A percentile compares a stretch with the other conserved stretches of the same genome.
phyloP scores from a whole-genome alignment of 164 flowering plant species.

The Houttuynia cordata region DNA sequence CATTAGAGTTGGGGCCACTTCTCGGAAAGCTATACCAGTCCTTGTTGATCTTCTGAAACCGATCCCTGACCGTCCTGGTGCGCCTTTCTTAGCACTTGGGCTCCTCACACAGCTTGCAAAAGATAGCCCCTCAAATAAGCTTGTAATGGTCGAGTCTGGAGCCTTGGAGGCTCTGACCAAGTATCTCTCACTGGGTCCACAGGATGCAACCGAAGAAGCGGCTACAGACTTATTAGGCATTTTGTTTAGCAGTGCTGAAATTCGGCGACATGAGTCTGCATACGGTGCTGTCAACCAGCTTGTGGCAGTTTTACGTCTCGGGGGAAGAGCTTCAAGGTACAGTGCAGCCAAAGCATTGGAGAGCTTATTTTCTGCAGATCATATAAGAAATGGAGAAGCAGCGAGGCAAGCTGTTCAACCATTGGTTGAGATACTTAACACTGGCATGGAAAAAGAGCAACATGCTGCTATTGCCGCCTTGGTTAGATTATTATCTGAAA shows the following conservation, averaged over 20 bases:
- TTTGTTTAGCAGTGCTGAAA: slow-evolving; percentile 76
- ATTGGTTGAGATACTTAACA: slow-evolving; percentile 85
- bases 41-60: slow-evolving; percentile 96
- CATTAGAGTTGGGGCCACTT: slow-evolving; percentile 87
- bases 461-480: slow-evolving; percentile 90
- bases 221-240: slow-evolving; percentile 85
- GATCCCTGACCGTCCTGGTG: slow-evolving; percentile 97
- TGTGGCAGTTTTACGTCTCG: slow-evolving; percentile 87
- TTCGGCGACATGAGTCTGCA: slow-evolving; percentile 85
- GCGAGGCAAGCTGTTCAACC: slow-evolving; percentile 93
- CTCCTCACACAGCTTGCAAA: slow-evolving; percentile 82
- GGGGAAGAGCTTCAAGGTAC: slow-evolving; percentile 86
- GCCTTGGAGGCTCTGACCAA: slow-evolving; percentile 85
- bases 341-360: slow-evolving; percentile 97
- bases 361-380: slow-evolving; percentile 86
- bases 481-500: slow-evolving; percentile 66
- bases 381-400: slow-evolving; percentile 79
- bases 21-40: slow-evolving; percentile 86
- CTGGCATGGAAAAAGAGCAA: slow-evolving; percentile 91
- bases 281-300: slow-evolving; percentile 89
- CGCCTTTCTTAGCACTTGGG: slow-evolving; percentile 82
- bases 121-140: slow-evolving; percentile 71
- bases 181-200: slow-evolving; percentile 94
- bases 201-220: slow-evolving; percentile 95
- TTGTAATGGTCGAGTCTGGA: slow-evolving; percentile 94